phyloP scores from a whole-genome alignment of 2,329 filamentous ascomycete genomes.

The Cladosporium velox region DNA sequence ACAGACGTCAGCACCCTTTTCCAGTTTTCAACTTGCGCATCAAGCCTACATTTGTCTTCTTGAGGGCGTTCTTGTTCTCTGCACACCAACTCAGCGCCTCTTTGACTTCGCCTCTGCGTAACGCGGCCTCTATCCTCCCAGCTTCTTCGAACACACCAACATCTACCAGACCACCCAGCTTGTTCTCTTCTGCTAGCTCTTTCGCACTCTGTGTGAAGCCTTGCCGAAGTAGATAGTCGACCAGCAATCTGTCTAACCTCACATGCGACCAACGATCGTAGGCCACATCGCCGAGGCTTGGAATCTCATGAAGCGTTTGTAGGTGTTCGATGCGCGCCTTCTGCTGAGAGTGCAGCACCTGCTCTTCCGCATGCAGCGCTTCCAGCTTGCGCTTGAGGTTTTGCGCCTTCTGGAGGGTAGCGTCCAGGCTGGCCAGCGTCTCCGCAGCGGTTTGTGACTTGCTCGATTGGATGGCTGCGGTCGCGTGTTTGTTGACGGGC shows the following conservation, averaged over 20 bases:
- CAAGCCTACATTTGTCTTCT: conserved; percentile 73
- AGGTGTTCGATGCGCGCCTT: conserved; percentile 78
- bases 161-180: conserved; percentile 81
- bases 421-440: conserved; percentile 78
- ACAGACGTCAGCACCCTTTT: conserved; percentile 18
- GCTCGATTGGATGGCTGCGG: conserved; percentile 54
- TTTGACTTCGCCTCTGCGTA: conserved; percentile 67
- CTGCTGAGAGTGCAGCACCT: conserved; percentile 71
- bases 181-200: conserved; percentile 71
- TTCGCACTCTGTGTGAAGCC: conserved; percentile 79
- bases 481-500: conserved; percentile 65
- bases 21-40: not conserved
- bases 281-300: conserved; percentile 82
- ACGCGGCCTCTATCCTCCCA: conserved; percentile 72
- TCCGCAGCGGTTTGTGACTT: conserved; percentile 49
- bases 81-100: conserved; percentile 87
- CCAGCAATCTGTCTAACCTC: conserved; percentile 78
- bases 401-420: conserved; percentile 82
- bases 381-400: conserved; percentile 86
- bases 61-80: conserved; percentile 89
- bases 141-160: conserved; percentile 84
- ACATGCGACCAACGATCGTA: conserved; percentile 89
- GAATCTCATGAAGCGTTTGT: conserved; percentile 75
- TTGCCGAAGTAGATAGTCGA: conserved; percentile 87
- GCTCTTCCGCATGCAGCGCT: conserved; percentile 75